Conservation (phyloP, 202 grass and related monocot species). For the Hordeum pubiflorum region DNA sequence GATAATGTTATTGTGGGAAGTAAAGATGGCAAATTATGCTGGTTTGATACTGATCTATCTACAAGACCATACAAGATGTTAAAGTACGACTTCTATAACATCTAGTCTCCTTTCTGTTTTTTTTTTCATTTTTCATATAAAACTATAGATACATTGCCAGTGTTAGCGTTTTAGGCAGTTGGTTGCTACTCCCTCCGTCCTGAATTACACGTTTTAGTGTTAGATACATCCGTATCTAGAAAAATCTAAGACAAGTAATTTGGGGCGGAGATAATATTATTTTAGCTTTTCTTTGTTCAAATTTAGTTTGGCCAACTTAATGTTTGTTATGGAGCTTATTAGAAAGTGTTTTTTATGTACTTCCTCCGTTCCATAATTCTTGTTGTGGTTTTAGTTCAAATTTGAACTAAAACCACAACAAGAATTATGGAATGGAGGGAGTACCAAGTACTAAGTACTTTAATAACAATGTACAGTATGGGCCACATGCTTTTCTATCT, state of each 20-base stretch:
- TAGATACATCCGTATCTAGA: too few relatives aligned
- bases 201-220: too few relatives aligned
- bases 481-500: background rate
- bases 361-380: too few relatives aligned
- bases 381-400: too few relatives aligned
- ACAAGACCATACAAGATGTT: slow-evolving; percentile 80
- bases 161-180: background rate
- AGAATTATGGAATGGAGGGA: too few relatives aligned
- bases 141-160: background rate
- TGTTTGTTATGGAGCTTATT: background rate
- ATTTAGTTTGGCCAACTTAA: background rate
- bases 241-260: too few relatives aligned
- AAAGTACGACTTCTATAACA: slow-evolving; percentile 45
- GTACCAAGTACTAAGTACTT: background rate
- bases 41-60: slow-evolving; percentile 94
- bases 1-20: slow-evolving; percentile 96
- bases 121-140: background rate
- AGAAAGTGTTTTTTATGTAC: background rate
- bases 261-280: background rate
- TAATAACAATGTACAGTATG: background rate
- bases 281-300: background rate
- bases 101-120: background rate
- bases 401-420: too few relatives aligned
- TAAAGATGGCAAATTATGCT: slow-evolving; percentile 94
- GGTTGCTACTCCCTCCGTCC: background rate